Conservation (phyloP, 306 rosid genomes). For the Cyamopsis tetragonoloba region DNA sequence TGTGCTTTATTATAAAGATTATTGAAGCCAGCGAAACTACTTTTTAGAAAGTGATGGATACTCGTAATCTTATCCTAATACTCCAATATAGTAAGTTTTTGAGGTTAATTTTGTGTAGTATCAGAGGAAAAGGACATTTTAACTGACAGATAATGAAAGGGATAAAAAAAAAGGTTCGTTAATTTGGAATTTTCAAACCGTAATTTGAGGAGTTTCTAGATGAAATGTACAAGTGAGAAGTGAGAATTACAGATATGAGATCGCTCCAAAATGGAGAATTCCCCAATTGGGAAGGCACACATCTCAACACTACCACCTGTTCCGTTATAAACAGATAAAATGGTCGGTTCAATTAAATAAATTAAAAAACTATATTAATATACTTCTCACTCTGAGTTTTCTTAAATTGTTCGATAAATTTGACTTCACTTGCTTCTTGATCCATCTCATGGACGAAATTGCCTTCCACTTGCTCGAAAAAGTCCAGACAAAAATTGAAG, state of each 20-base stretch:
- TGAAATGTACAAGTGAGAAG: not conserved
- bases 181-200: slow-evolving; percentile 31
- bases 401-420: slow-evolving; percentile 16
- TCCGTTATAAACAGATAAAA: slow-evolving; percentile 33
- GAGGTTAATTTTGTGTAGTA: not conserved
- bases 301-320: not conserved
- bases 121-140: not conserved
- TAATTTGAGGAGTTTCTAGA: slow-evolving; percentile 36
- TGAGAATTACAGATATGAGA: no score
- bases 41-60: no score
- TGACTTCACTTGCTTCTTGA: slow-evolving; percentile 16
- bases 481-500: slow-evolving; percentile 13
- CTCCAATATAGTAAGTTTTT: no score
- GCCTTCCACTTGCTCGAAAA: slow-evolving; percentile 15
- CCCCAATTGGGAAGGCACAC: not conserved
- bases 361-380: slow-evolving; percentile 12
- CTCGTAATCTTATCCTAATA: no score
- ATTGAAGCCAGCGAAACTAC: no score
- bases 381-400: no score
- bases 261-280: not conserved
- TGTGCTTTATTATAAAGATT: no score
- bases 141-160: slow-evolving; percentile 24
- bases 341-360: slow-evolving; percentile 51
- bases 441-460: slow-evolving; percentile 10
- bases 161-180: not conserved